Base-by-base conservation (phyloP, 176 grass and related monocot species). In the Ensete glaucum region DNA sequence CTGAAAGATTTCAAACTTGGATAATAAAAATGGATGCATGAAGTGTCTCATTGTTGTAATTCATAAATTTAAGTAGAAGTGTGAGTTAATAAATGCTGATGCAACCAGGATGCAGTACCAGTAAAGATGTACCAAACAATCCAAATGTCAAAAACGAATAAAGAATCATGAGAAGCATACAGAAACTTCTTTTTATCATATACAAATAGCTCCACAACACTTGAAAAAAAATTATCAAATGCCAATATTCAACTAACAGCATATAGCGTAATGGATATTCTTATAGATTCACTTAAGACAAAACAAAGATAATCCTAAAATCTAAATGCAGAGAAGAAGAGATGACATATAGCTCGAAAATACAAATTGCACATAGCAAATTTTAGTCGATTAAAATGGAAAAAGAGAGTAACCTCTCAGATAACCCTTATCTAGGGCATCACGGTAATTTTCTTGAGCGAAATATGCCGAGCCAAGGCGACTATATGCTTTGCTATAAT, bases 401-500 rank as follows among this genome's bases (percentile, higher is more conserved):
- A 58, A 62, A 53, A 26, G 8, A 43, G 16, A 53, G 20, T 19
- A 48, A 85, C 83, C 83, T 85, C 60, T 76, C 20, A 76, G 25
- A 50, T 81, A 85, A 48, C 83, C 83, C 60, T 81, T 77, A 58
- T 25, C 53, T 49, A 85, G 65, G 54, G 83, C 83, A 71, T 77
- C 78, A 13, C 56, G 17, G 19, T 85, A 85, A 17, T 81, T 85
- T 54, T 73, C 78, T 54, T 71, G 78, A 64, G 83, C 72, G 73
- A 85, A 85, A 77, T 81, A 81, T 73, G 78, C 78, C 15, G 83
- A 81, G 25, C 83, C 83, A 64, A 85, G 77, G 10, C 78, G 77
- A 57, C 78, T 85, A 85, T 85, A 85, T 76, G 83, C 83, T 76
- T 85, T 91, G 75, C 86, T 83, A 67, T 96, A 91, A 58, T 70